Evolutionary conservation across 2,329 filamentous ascomycete genomes (phyloP), one percentile per base, ranked within the genome.

Genomic region (Bipolaris zeicola): DNA sequence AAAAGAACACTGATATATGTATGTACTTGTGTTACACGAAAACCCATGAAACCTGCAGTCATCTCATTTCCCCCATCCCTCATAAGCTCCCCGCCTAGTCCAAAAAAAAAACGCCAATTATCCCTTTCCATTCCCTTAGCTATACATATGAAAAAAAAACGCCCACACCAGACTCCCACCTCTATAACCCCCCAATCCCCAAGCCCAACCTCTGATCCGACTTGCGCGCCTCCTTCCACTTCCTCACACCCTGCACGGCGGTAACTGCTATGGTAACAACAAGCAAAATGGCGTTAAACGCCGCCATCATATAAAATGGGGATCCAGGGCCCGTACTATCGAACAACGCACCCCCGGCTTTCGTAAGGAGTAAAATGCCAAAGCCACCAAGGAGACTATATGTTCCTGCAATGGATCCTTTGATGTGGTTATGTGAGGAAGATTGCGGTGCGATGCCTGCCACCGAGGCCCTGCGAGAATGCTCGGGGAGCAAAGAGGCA

Each of bases 291-390:
- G 78, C 90, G 72, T 98, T 98, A 74, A 98, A 98, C 0, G 80
- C 80, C 0, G 93, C 92, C 88, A 99, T 94, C 82, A 98, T 89
- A 73, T 92, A 96, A 74, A 99, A 98, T 0, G 95, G 95, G 10
- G 91, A 90, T 0, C 90, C 90, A 2, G 83, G 83, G 1, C 88
- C 88, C 50, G 87, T 79, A 18, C 77, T 82, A 74, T 99, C 95
- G 70, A 98, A 99, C 45, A 97, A 77, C 36, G 87, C 85, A 0
- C 95, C 95, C 11, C 95, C 95, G 3, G 95, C 76, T 77, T 99
- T 99, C 0, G 95, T 98, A 14, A 99, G 83, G 5, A 98, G 77
- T 52, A 99, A 76, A 50, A 99, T 99, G 0, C 93, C 95, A 0
- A 87, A 89, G 13, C 94, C 95, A 10, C 95, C 95, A 53, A 89